Percentiles rank a stretch among this genome's conserved stretches.
phyloP scores from a whole-genome alignment of 1,139 yeast species.

The Suhomyces yuchorum region DNA sequence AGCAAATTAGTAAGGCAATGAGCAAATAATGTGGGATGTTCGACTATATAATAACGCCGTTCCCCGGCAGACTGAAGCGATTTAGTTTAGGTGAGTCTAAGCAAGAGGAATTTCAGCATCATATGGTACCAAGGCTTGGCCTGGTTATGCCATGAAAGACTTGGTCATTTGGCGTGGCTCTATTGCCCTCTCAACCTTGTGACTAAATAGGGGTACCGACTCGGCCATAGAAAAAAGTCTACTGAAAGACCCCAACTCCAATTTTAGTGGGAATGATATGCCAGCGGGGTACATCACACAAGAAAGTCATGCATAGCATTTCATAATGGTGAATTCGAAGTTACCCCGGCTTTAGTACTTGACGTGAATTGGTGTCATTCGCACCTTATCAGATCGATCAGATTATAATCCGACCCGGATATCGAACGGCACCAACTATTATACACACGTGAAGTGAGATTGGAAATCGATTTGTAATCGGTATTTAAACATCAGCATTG shows the following conservation, averaged over 20 bases:
- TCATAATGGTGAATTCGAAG: no score
- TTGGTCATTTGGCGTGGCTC: background rate
- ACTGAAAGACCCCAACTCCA: no score
- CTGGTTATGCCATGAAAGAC: no score
- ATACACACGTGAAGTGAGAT: background rate
- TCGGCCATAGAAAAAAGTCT: no score
- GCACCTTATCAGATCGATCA: constrained; percentile 9
- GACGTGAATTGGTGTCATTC: background rate
- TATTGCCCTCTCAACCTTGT: background rate
- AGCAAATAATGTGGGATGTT: background rate
- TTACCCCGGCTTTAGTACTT: no score
- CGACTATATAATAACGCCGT: background rate
- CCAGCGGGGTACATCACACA: no score
- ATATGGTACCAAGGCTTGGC: no score
- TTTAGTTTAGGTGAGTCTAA: no score
- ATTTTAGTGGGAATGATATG: no score
- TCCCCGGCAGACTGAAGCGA: background rate
- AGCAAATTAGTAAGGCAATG: background rate
- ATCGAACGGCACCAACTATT: background rate
- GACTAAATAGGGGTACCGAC: background rate
- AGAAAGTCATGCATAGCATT: no score
- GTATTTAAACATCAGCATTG: background rate
- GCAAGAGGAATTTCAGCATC: no score
- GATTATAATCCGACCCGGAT: constrained; percentile 8
- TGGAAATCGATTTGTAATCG: background rate